phyloP scores from a whole-genome alignment of 768 basidiomycete genomes.

The Boletus vermiculosoides region DNA sequence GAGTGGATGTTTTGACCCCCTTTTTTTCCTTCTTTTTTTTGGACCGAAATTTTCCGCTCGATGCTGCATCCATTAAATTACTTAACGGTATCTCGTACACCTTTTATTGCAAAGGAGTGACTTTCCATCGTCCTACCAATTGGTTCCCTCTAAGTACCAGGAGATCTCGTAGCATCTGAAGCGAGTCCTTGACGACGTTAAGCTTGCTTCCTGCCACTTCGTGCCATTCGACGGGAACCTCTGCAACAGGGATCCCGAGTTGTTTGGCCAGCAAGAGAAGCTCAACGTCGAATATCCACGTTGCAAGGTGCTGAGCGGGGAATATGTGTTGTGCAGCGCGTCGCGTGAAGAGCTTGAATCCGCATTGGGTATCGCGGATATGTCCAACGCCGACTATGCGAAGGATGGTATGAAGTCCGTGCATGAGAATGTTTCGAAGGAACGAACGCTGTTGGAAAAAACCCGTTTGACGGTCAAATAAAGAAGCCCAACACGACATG shows the following conservation, averaged over 20 bases:
- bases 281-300: constrained; percentile 98
- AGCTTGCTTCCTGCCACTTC: constrained; percentile 94
- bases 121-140: constrained; percentile 72
- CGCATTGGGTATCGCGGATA: constrained; percentile 94
- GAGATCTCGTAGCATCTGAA: constrained; percentile 89
- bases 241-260: constrained; percentile 72
- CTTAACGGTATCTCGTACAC: constrained; percentile 26
- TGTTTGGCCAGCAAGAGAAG: constrained; percentile 82
- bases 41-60: constrained; percentile 6
- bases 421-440: constrained; percentile 90
- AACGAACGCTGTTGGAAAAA: constrained; percentile 64
- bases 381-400: constrained; percentile 87
- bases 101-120: constrained; percentile 21
- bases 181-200: constrained; percentile 75
- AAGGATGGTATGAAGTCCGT: constrained; percentile 86
- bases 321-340: constrained; percentile 79
- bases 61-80: constrained; percentile 26
- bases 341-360: constrained; percentile 94
- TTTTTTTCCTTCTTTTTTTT: constrained; percentile 5
- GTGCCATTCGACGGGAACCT: constrained; percentile 91
- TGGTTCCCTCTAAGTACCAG: constrained; percentile 83
- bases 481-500: not conserved
- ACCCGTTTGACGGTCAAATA: not conserved
- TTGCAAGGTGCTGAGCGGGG: constrained; percentile 79
- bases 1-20: constrained; percentile 7